Base-by-base conservation (phyloP, 2,329 filamentous ascomycete species). In the Zymoseptoria passerinii region DNA sequence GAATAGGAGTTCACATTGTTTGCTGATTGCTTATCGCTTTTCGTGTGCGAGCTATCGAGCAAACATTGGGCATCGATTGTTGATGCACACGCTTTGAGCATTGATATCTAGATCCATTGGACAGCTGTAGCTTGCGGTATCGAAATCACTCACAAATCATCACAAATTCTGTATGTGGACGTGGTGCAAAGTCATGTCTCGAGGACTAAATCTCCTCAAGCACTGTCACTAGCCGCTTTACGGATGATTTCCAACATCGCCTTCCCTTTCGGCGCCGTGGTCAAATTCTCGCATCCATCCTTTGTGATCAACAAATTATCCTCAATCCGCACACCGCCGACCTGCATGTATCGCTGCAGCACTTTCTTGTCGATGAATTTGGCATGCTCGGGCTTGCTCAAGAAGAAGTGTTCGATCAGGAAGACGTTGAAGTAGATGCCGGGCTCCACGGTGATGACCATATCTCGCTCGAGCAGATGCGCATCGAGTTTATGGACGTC, bases 381-480 rank as follows among this genome's bases (percentile, higher is more conserved):
- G 28, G 76, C 75, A 66, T 87, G 83, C 53, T 76, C 73, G 59
- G 81, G 77, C 58, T 80, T 75, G 62, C 86, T 78, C 68, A 88
- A 83, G 69, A 84, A 86, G 18, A 84, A 82, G 2, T 56, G 63
- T 74, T 90, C 82, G 61, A 92, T 83, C 65, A 89, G 89, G 56
- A 84, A 85, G 18, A 79, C 78, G 74, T 85, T 88, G 74, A 92
- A 91, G 73, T 92, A 92, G 49, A 86, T 83, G 18, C 94, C 94
- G 6, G 94, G 94, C 76, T 99, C 94, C 35, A 97, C 90, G 0
- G 94, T 99, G 54, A 99, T 85, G 29, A 97, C 88, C 61, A 87
- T 88, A 8, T 89, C 87, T 56, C 87, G 78, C 50, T 83, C 74
- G 8, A 71, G 61, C 8, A 58, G 52, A 2, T 59, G 57, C 16